phyloP scores from a whole-genome alignment of 768 basidiomycete genomes.

The Termitomyces sp. region DNA sequence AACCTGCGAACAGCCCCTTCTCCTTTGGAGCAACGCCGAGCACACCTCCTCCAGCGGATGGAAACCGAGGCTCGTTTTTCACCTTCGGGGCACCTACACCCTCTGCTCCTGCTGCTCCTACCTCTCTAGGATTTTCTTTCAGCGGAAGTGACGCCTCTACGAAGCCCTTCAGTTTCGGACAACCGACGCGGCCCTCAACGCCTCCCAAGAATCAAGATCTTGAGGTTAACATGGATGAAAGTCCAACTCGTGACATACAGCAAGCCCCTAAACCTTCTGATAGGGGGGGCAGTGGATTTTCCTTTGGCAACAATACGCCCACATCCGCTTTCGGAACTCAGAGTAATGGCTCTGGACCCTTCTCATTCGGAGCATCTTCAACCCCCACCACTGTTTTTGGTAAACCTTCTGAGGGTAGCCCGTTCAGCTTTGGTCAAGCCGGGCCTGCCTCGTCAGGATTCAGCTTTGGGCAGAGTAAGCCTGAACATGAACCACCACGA shows the following conservation, averaged over 20 bases:
- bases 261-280: conserved; percentile 33
- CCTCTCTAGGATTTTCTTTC: conserved; percentile 43
- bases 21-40: conserved; percentile 36
- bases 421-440: conserved; percentile 45
- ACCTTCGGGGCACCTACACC: conserved; percentile 26
- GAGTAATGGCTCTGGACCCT: conserved; percentile 22
- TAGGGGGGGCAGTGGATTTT: conserved; percentile 37
- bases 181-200: conserved; percentile 46
- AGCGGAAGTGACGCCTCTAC: conserved; percentile 39
- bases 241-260: conserved; percentile 62
- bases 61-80: conserved; percentile 32
- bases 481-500: conserved; percentile 31
- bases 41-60: conserved; percentile 26
- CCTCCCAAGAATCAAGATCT: conserved; percentile 61
- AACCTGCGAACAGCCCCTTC: conserved; percentile 28
- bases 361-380: conserved; percentile 35
- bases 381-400: conserved; percentile 42
- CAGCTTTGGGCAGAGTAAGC: conserved; percentile 39
- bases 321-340: conserved; percentile 26
- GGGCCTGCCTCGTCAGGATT: conserved; percentile 32
- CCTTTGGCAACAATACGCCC: conserved; percentile 36
- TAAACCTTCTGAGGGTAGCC: conserved; percentile 40
- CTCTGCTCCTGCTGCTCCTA: conserved; percentile 17
- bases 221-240: conserved; percentile 79
- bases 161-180: conserved; percentile 54